Evolutionary conservation across 2,329 filamentous ascomycete species (phyloP).

Genomic region (Colletotrichum echinochloae): DNA sequence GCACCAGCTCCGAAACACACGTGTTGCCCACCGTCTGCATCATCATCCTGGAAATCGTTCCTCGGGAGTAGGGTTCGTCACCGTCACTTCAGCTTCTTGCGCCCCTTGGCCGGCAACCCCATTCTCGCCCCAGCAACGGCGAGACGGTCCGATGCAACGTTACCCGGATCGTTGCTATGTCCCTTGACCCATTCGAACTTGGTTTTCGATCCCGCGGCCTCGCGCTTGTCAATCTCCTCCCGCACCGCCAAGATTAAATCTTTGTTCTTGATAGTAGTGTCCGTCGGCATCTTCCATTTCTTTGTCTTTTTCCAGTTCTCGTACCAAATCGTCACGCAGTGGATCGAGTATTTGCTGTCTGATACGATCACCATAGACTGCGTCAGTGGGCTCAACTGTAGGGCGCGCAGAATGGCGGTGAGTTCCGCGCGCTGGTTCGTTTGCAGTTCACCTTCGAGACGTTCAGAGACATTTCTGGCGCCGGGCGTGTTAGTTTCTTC

Average conservation of each 20-base stretch:
- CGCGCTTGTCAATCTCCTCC: constrained; percentile 72
- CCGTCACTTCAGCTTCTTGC: constrained; percentile 23
- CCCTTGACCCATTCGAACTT: constrained; percentile 92
- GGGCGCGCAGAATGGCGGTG: constrained; percentile 84
- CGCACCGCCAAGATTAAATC: constrained; percentile 77
- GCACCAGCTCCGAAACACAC: neutral
- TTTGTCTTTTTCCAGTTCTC: constrained; percentile 79
- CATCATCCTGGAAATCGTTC: neutral
- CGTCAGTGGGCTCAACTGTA: constrained; percentile 78
- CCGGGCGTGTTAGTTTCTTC: constrained; percentile 39
- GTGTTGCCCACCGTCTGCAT: neutral
- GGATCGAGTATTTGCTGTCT: constrained; percentile 93
- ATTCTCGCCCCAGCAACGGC: constrained; percentile 67
- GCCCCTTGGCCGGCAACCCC: constrained; percentile 16
- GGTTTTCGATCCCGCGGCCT: constrained; percentile 69
- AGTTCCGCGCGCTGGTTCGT: constrained; percentile 98
- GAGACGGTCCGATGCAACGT: constrained; percentile 82
- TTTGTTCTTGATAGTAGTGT: constrained; percentile 83
- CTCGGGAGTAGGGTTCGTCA: neutral
- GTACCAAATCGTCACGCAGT: constrained; percentile 89
- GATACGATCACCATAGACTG: constrained; percentile 81
- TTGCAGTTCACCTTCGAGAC: constrained; percentile 78
- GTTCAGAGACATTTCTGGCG: constrained; percentile 76
- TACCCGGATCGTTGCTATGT: constrained; percentile 79
- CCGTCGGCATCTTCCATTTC: constrained; percentile 79